Percentiles rank a stretch among this genome's conserved stretches.
Evolutionary conservation across 1,284 basidiomycete species (phyloP).

Genomic region (Trichosporon faecale): DNA sequence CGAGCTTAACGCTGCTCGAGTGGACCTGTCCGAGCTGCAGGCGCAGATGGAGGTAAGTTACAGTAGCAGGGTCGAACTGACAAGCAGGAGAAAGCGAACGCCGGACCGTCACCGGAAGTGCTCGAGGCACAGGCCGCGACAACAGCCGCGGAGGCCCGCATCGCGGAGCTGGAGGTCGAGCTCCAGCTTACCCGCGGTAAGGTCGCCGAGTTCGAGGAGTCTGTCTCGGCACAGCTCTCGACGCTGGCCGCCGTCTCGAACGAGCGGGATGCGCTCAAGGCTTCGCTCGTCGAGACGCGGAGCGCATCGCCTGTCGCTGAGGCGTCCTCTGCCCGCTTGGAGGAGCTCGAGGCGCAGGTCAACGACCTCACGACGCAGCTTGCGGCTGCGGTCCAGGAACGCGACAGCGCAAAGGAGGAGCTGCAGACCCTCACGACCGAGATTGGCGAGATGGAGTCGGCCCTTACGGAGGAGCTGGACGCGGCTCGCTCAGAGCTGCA

Average conservation of each 20-base stretch:
- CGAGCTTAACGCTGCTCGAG: constrained; percentile 6
- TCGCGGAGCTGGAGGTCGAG: constrained; percentile 13
- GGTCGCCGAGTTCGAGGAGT: constrained; percentile 7
- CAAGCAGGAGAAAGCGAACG: background rate
- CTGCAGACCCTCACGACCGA: constrained; percentile 11
- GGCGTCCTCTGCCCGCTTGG: background rate
- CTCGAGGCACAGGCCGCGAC: constrained; percentile 12
- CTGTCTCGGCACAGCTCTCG: constrained; percentile 3
- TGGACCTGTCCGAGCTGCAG: background rate
- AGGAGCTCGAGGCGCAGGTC: constrained; percentile 10
- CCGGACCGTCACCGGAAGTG: background rate
- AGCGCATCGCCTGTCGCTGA: background rate
- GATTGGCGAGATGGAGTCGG: constrained; percentile 20
- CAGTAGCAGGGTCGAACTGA: background rate
- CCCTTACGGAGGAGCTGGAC: constrained; percentile 18
- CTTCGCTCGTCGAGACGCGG: background rate
- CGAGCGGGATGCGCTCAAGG: constrained; percentile 15
- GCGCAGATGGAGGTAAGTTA: constrained; percentile 23
- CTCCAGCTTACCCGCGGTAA: constrained; percentile 8
- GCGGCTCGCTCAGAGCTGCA: constrained; percentile 25
- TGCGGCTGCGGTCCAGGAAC: background rate
- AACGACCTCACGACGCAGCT: background rate
- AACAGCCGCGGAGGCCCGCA: background rate
- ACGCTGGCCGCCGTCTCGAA: background rate
- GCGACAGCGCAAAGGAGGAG: background rate